Base-by-base conservation (phyloP, 495 filamentous ascomycete species). In the Lophium mytilinum region DNA sequence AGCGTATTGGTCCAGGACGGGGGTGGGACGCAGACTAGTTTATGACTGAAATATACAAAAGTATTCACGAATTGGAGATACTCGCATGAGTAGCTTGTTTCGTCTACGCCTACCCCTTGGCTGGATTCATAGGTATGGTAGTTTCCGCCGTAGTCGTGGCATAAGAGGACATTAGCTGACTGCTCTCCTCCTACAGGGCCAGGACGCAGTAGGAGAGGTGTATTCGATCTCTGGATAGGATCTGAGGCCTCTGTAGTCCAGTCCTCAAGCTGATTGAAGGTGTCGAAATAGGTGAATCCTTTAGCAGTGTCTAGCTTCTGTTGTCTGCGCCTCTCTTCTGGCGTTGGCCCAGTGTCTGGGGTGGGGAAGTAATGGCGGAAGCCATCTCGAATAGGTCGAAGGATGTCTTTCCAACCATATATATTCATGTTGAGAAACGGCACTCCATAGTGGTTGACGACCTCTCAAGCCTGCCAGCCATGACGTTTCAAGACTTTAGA, bases 41-140 rank as follows among this genome's bases (percentile, higher is more conserved):
- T 74, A 53, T 76, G 73, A 4, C 72, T 72, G 52, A 77, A 76
- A 51, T 77, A 77, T n/a, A 71, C 57, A 55, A 76, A 76, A 0
- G 61, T 65, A 21, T 70, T 65, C 11, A 76, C 65, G 52, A 67
- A 72, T 60, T 73, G 68, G 21, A 75, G 67, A 49, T 76, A 67
- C 48, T 74, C 68, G 48, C 71, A 66, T 3, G 65, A 69, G 49
- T 74, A 73, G 15, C 35, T 57, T 45, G 67, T 62, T 47, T 58
- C 39, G 35, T 67, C 60, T 1, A 57, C 15, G 12, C 63, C 65
- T 9, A 54, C 55, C 9, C 56, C 46, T 59, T 66, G 50, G 47
- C 63, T 61, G 42, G 64, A 52, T 52, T 76, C 74, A 12, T 70
- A 73, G 21, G 67, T 63, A 48, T 72, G 74, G 53, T 76, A 76